A percentile compares a stretch with the other conserved stretches of the same genome.
Evolutionary conservation across 2,329 filamentous ascomycete species (phyloP).

Genomic region (Colletotrichum noveboracense): DNA sequence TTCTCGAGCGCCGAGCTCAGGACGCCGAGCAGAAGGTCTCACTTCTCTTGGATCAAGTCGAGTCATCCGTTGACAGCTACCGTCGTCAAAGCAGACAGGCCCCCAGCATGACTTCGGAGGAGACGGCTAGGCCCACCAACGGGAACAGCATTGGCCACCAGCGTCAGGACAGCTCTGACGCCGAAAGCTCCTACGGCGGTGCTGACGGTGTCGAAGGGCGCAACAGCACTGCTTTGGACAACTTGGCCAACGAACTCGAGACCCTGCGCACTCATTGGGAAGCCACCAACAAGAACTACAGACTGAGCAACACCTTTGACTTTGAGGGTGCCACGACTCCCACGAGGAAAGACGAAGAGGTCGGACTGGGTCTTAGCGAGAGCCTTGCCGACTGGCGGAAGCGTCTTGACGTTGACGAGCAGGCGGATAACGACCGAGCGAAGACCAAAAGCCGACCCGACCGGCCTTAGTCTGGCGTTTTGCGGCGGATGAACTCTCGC

Average conservation of each 20-base stretch:
- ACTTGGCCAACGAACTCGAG: slow-evolving; percentile 89
- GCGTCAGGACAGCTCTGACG: slow-evolving; percentile 63
- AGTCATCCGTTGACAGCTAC: slow-evolving; percentile 92
- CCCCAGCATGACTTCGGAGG: slow-evolving; percentile 57
- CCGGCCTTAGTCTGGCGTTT: slow-evolving; percentile 24
- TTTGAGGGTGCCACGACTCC: slow-evolving; percentile 60
- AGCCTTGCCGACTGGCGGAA: slow-evolving; percentile 83
- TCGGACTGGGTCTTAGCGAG: slow-evolving; percentile 63
- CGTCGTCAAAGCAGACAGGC: slow-evolving; percentile 74
- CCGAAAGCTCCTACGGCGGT: slow-evolving; percentile 67
- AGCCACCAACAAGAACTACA: slow-evolving; percentile 92
- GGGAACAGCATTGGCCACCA: slow-evolving; percentile 44
- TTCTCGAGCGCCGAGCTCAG: slow-evolving; percentile 81
- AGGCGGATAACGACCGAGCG: slow-evolving; percentile 22
- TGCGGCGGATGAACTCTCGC: slow-evolving; percentile 24
- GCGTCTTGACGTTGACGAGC: slow-evolving; percentile 66
- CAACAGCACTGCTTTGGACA: slow-evolving; percentile 79
- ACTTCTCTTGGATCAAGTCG: slow-evolving; percentile 91
- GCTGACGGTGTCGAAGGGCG: slow-evolving; percentile 50
- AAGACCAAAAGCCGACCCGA: slow-evolving; percentile 24
- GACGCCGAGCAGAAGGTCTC: slow-evolving; percentile 95
- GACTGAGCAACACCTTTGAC: slow-evolving; percentile 87
- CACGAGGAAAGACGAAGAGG: slow-evolving; percentile 50
- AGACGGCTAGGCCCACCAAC: slow-evolving; percentile 35
- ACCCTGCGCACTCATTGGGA: slow-evolving; percentile 92